These are phyloP conservation scores for Aspergillus funiculosus DNA, from an alignment of 495 filamentous ascomycete genomes.

Conservation along the genomic window DNA sequence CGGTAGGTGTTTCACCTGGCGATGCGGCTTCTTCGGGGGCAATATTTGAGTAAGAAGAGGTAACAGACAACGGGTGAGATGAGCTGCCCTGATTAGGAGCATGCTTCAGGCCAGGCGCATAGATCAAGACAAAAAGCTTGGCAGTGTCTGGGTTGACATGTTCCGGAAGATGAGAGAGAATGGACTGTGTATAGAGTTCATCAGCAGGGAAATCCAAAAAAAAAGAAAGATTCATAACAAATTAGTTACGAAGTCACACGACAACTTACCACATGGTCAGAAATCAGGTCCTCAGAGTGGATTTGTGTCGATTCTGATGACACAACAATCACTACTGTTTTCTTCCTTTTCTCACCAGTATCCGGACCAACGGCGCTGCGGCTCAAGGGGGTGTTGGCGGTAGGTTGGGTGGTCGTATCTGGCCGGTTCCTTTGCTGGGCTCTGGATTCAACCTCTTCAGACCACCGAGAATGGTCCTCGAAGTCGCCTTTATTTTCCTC, in stretches of 20 bases:
- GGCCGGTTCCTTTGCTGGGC: slow-evolving; percentile 31
- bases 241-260: background rate
- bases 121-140: slow-evolving; percentile 81
- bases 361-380: slow-evolving; percentile 17
- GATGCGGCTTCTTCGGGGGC: slow-evolving; percentile 67
- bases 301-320: slow-evolving; percentile 62
- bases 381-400: slow-evolving; percentile 29
- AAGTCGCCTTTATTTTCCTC: slow-evolving; percentile 77
- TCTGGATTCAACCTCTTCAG: slow-evolving; percentile 63
- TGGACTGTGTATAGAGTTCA: slow-evolving; percentile 53
- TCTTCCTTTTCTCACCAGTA: slow-evolving; percentile 41
- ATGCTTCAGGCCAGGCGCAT: slow-evolving; percentile 72
- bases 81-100: slow-evolving; percentile 36
- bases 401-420: slow-evolving; percentile 18
- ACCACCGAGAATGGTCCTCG: slow-evolving; percentile 80
- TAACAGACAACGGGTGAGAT: slow-evolving; percentile 54
- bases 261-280: slow-evolving; percentile 71
- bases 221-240: background rate
- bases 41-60: slow-evolving; percentile 85
- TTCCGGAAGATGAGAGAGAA: slow-evolving; percentile 79
- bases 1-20: slow-evolving; percentile 57
- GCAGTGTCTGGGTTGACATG: slow-evolving; percentile 61
- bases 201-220: slow-evolving; percentile 14
- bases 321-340: slow-evolving; percentile 77
- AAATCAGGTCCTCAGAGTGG: slow-evolving; percentile 55